Evolutionary conservation across 768 basidiomycete species (phyloP).

Genomic region (Leccinum barrowsii): DNA sequence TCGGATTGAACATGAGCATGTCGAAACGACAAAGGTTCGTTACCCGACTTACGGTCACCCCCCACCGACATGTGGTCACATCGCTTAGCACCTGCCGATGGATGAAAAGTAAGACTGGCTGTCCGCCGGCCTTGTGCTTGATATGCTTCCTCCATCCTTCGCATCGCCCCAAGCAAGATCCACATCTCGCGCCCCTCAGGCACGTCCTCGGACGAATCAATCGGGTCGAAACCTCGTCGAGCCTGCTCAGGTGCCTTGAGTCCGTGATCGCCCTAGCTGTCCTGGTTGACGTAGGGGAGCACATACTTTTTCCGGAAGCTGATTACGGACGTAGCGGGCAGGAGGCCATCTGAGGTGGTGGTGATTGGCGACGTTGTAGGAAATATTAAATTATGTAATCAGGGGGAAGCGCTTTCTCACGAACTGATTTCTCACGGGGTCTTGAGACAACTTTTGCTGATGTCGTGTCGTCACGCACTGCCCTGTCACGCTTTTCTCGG

Average conservation of each 20-base stretch:
- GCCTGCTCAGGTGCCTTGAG: constrained; percentile 47
- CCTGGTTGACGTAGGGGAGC: constrained; percentile 70
- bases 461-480: constrained; percentile 4
- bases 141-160: constrained; percentile 28
- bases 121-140: constrained; percentile 28
- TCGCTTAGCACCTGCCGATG: constrained; percentile 49
- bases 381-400: too few species aligned
- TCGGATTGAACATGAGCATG: neutral
- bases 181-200: constrained; percentile 57
- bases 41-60: constrained; percentile 39
- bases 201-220: constrained; percentile 28
- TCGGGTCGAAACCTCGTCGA: constrained; percentile 40
- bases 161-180: constrained; percentile 43
- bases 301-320: constrained; percentile 74
- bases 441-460: too few species aligned
- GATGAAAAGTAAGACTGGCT: constrained; percentile 54
- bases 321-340: neutral
- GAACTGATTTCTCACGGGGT: too few species aligned
- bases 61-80: constrained; percentile 29
- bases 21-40: neutral
- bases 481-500: constrained; percentile 27
- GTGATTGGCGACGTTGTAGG: too few species aligned
- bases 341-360: too few species aligned
- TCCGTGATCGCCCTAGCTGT: constrained; percentile 63
- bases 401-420: too few species aligned